Percentiles rank a stretch among this genome's conserved stretches.
Evolutionary conservation across 495 filamentous ascomycete species (phyloP).

Genomic region (Stereocaulon alpinum): DNA sequence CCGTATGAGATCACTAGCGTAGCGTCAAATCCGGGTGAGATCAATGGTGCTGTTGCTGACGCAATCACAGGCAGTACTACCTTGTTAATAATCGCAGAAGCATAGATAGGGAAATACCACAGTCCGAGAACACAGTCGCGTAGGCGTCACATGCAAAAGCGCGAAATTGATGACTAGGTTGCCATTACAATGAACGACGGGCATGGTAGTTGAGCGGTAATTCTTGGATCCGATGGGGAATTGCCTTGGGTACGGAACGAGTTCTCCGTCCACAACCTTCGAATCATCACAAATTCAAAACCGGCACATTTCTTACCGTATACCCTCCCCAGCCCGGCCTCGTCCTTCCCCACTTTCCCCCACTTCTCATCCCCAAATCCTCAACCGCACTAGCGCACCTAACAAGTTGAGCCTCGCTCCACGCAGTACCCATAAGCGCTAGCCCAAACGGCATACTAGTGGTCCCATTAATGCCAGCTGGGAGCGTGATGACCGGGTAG

Average conservation of each 20-base stretch:
- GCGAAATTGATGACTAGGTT: constrained; percentile 23
- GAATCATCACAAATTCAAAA: constrained; percentile 16
- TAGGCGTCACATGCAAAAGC: constrained; percentile 32
- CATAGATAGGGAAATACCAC: constrained; percentile 28
- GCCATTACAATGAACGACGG: constrained; percentile 15
- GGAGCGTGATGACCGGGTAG: constrained; percentile 62
- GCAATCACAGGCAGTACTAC: constrained; percentile 34
- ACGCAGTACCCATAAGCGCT: constrained; percentile 56
- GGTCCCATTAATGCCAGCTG: constrained; percentile 40
- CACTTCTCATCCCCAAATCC: constrained; percentile 40
- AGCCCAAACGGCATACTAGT: constrained; percentile 64
- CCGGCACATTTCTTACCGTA: constrained; percentile 39
- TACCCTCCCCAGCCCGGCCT: constrained; percentile 46
- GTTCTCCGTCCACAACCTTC: too few relatives aligned
- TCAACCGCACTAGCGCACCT: constrained; percentile 62
- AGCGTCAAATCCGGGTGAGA: constrained; percentile 43
- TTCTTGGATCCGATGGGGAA: too few relatives aligned
- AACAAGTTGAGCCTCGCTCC: constrained; percentile 48
- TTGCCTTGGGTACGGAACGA: too few relatives aligned
- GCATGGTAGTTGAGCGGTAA: too few relatives aligned
- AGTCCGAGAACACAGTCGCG: constrained; percentile 28
- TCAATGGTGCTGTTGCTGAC: constrained; percentile 42
- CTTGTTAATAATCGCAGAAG: constrained; percentile 27
- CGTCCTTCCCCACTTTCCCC: constrained; percentile 33
- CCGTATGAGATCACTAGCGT: constrained; percentile 12